Percentiles rank a stretch among this genome's conserved stretches.
phyloP scores from a whole-genome alignment of 768 basidiomycete species.

The Inosperma sp. region DNA sequence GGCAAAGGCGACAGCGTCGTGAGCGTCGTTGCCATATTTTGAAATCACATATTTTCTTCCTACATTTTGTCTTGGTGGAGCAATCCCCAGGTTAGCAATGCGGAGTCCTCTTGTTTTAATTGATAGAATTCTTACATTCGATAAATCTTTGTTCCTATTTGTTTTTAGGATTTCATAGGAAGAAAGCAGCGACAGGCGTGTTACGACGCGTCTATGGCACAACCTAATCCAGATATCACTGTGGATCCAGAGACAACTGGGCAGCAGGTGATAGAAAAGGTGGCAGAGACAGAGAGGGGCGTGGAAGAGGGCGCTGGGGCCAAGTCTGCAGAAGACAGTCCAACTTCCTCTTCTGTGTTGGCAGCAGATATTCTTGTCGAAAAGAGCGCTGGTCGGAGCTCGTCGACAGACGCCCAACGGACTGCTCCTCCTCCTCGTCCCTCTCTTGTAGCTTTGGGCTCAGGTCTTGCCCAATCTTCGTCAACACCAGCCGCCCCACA shows the following conservation, averaged over 20 bases:
- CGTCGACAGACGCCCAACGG: conserved; percentile 24
- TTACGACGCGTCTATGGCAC: conserved; percentile 78
- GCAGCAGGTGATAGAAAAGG: conserved; percentile 34
- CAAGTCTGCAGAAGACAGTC: conserved; percentile 15
- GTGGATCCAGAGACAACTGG: conserved; percentile 43
- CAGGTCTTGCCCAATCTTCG: conserved; percentile 30
- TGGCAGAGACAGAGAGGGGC: conserved; percentile 25
- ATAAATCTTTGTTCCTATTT: conserved; percentile 1
- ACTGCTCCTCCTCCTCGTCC: conserved; percentile 34
- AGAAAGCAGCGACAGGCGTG: conserved; percentile 49
- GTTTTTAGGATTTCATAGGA: conserved; percentile 25
- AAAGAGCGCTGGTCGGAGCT: conserved; percentile 18
- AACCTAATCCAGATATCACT: conserved; percentile 48
- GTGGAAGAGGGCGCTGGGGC: conserved; percentile 20
- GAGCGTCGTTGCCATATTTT: conserved; percentile 15
- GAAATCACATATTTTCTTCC: conserved; percentile 28
- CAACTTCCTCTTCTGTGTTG: conserved; percentile 17
- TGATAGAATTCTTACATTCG: background rate
- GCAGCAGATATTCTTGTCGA: conserved; percentile 14
- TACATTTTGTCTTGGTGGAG: conserved; percentile 31
- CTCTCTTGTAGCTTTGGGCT: conserved; percentile 44
- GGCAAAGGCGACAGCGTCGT: conserved; percentile 17
- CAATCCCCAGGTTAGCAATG: conserved; percentile 35
- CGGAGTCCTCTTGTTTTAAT: background rate
- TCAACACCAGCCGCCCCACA: conserved; percentile 41